These are phyloP conservation scores for Fusarium paranaense DNA, from an alignment of 2,329 filamentous ascomycete genomes.

Conservation along the genomic window DNA sequence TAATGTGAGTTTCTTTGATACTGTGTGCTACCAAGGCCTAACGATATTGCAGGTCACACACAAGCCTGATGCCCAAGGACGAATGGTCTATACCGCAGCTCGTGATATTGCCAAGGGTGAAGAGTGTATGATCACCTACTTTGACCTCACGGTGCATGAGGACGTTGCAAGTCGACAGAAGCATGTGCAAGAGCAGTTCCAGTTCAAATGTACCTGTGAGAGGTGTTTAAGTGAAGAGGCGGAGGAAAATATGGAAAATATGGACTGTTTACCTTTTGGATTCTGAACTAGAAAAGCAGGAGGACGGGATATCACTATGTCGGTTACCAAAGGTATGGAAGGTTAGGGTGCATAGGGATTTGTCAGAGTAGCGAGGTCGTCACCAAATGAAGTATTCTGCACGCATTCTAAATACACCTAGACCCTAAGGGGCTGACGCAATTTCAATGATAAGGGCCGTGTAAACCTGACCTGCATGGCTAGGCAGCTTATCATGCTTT, in stretches of 20 bases:
- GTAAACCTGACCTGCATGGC: background rate
- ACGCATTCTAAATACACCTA: background rate
- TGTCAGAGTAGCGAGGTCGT: background rate
- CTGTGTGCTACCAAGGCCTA: background rate
- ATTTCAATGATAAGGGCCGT: background rate
- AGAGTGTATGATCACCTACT: conserved; percentile 45
- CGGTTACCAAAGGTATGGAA: background rate
- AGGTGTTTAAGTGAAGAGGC: conserved; percentile 41
- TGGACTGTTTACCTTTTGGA: conserved; percentile 37
- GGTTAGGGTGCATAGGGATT: background rate
- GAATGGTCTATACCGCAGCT: conserved; percentile 45
- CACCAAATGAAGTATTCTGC: background rate
- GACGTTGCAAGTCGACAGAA: conserved; percentile 33
- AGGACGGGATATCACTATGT: background rate
- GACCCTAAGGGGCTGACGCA: background rate
- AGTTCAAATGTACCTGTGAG: conserved; percentile 41
- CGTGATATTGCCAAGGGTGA: conserved; percentile 40
- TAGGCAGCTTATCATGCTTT: background rate
- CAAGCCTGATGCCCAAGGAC: conserved; percentile 34
- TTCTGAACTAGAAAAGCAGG: background rate
- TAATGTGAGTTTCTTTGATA: conserved; percentile 35
- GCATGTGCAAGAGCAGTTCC: conserved; percentile 36
- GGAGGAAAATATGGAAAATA: conserved; percentile 32
- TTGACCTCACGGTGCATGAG: conserved; percentile 36
- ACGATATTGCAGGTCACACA: conserved; percentile 38